Conservation (phyloP, 257 asterid species). For the Vinca minor region DNA sequence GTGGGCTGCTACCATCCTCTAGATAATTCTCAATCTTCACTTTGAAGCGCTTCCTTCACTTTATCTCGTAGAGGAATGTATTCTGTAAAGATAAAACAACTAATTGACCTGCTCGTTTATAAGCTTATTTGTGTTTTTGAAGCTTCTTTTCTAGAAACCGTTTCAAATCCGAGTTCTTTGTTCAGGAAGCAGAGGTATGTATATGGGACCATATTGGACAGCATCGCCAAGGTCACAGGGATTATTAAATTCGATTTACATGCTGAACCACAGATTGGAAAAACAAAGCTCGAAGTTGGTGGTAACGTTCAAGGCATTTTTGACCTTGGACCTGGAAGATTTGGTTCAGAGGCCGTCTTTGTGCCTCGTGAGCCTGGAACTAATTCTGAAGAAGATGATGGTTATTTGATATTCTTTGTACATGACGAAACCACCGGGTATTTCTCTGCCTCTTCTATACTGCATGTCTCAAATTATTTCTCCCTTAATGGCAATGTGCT, state of each 20-base stretch:
- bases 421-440: conserved; percentile 92
- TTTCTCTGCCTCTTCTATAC: conserved; percentile 13
- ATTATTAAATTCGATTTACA: conserved; percentile 82
- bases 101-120: not conserved
- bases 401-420: conserved; percentile 85
- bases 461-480: conserved; percentile 7
- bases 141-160: not conserved
- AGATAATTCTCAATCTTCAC: not conserved
- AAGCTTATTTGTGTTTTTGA: not conserved
- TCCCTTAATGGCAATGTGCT: not conserved
- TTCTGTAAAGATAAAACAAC: not conserved
- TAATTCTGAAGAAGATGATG: conserved; percentile 84
- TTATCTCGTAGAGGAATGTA: not conserved
- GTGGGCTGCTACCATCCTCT: conserved; percentile 25
- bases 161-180: not conserved
- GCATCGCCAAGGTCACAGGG: conserved; percentile 83
- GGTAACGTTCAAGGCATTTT: conserved; percentile 80
- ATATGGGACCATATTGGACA: conserved; percentile 70
- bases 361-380: conserved; percentile 69
- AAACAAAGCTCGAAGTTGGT: conserved; percentile 81
- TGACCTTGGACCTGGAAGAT: conserved; percentile 80
- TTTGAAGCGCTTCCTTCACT: not conserved
- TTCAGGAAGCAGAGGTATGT: conserved; percentile 86
- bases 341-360: conserved; percentile 92
- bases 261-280: conserved; percentile 67